phyloP scores from a whole-genome alignment of 148 eudicot species.

The Fagopyrum esculentum region DNA sequence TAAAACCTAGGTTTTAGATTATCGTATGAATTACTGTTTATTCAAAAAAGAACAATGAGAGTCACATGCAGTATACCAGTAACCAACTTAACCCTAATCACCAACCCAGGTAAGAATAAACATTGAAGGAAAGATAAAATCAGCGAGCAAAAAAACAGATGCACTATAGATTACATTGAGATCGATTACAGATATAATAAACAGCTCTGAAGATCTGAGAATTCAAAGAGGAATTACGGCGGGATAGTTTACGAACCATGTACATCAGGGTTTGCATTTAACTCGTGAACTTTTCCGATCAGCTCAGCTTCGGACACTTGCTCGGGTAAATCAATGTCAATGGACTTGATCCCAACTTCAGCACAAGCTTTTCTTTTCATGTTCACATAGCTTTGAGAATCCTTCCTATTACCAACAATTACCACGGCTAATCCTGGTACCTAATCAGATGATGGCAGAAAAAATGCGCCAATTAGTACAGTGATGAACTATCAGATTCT shows the following conservation, averaged over 20 bases:
- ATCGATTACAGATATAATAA: not conserved
- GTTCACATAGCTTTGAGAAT: conserved; percentile 86
- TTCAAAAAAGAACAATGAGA: not conserved
- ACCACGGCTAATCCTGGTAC: conserved; percentile 96
- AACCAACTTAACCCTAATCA: not conserved
- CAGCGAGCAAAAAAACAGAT: not conserved
- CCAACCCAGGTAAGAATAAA: not conserved
- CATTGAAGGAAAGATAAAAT: not conserved
- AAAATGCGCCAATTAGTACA: not conserved
- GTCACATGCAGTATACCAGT: not conserved
- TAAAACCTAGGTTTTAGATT: too few relatives aligned
- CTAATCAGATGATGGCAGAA: conserved; percentile 22
- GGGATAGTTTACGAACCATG: conserved; percentile 59
- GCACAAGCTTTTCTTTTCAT: conserved; percentile 98
- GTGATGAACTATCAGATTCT: not conserved
- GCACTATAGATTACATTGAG: not conserved
- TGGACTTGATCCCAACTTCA: conserved; percentile 87
- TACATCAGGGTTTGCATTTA: conserved; percentile 80
- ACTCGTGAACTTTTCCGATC: conserved; percentile 73
- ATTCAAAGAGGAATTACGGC: not conserved
- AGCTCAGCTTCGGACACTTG: conserved; percentile 66
- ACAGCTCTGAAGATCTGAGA: not conserved
- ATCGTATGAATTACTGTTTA: too few relatives aligned
- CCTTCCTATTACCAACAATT: conserved; percentile 83
- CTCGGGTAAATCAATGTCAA: conserved; percentile 67